phyloP scores from a whole-genome alignment of 1,284 basidiomycete genomes.

The Tetrapyrgos nigripes region DNA sequence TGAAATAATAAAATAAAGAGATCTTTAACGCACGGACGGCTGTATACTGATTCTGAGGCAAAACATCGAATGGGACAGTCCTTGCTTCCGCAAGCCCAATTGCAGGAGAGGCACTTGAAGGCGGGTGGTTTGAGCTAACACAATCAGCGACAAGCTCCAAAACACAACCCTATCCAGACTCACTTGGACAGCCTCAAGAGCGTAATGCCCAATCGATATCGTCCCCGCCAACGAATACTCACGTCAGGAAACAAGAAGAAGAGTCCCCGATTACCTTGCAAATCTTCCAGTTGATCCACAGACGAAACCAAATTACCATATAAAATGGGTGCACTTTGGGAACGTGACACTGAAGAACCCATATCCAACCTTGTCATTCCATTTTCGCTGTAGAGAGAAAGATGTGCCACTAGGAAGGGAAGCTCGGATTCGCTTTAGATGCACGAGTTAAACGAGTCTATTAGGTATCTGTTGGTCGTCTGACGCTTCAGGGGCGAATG shows the following conservation, averaged over 20 bases:
- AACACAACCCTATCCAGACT: slow-evolving; percentile 39
- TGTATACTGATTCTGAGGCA: slow-evolving; percentile 73
- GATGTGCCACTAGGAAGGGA: slow-evolving; percentile 82
- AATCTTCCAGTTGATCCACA: slow-evolving; percentile 77
- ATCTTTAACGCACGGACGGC: slow-evolving; percentile 70
- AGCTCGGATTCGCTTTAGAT: slow-evolving; percentile 72
- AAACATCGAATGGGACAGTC: slow-evolving; percentile 81
- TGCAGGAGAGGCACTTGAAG: slow-evolving; percentile 60
- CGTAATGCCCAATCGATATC: slow-evolving; percentile 77
- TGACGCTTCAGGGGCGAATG: neutral
- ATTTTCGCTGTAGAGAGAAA: slow-evolving; percentile 73
- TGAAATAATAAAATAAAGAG: slow-evolving; percentile 19
- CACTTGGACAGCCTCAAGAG: slow-evolving; percentile 82
- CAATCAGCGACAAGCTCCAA: slow-evolving; percentile 24
- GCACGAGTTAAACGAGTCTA: neutral
- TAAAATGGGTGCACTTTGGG: slow-evolving; percentile 63
- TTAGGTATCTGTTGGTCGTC: neutral
- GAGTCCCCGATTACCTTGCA: slow-evolving; percentile 76
- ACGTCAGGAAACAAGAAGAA: slow-evolving; percentile 93
- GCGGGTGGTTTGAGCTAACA: slow-evolving; percentile 51
- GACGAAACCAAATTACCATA: slow-evolving; percentile 88
- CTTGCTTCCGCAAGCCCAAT: slow-evolving; percentile 68
- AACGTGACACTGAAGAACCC: slow-evolving; percentile 53
- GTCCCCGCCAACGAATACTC: slow-evolving; percentile 79
- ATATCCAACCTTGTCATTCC: slow-evolving; percentile 64